Conservation (phyloP, 148 eudicot species). For the Selenicereus undatus region DNA sequence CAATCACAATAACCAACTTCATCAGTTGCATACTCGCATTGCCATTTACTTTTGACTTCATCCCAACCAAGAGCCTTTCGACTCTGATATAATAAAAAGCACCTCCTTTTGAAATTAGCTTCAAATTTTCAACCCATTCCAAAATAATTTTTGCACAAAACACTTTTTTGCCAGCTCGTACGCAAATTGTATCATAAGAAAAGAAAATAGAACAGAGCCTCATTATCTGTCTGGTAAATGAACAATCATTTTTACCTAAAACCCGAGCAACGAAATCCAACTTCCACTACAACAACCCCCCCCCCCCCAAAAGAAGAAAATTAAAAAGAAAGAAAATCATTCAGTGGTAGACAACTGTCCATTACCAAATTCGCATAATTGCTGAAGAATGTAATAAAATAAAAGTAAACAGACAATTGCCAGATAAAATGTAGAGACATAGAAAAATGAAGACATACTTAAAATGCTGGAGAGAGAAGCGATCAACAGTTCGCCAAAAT, state of each 20-base stretch:
- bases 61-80: not conserved
- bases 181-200: not conserved
- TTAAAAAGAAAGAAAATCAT: not conserved
- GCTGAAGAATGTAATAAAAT: not conserved
- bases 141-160: not conserved
- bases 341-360: not conserved
- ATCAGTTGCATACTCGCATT: not conserved
- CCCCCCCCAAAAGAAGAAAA: not conserved
- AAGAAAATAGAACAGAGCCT: too few species aligned
- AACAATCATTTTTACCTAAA: not conserved
- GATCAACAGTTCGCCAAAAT: conserved; percentile 5
- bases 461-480: conserved; percentile 1
- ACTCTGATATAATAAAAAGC: not conserved
- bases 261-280: not conserved
- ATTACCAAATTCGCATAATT: not conserved
- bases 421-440: not conserved
- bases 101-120: not conserved
- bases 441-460: not conserved
- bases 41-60: not conserved
- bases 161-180: not conserved
- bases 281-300: not conserved
- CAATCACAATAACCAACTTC: not conserved
- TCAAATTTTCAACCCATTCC: not conserved
- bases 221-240: too few species aligned
- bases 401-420: not conserved